Base-by-base conservation (phyloP, 1,284 basidiomycete species). In the Ganoderma sp. region DNA sequence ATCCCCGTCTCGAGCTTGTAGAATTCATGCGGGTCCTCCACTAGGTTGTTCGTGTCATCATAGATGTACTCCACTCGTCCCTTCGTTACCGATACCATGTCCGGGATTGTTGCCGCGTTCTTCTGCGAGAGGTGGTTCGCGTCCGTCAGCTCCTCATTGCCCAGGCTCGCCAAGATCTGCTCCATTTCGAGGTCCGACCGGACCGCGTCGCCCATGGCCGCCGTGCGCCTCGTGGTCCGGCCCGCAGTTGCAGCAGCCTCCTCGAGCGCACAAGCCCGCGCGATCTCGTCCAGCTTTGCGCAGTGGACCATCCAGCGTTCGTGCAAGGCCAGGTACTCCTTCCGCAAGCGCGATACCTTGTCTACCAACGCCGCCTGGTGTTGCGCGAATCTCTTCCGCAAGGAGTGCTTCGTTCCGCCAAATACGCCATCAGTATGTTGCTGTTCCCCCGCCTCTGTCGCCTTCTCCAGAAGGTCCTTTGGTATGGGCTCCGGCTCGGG, bases 161-260 rank as follows among this genome's bases (percentile, higher is more conserved):
- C 96, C 50, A 98, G 83, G 75, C 91, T 96, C 14, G 95, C 95
- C 66, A 99, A 91, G 76, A 99, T 97, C 81, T 97, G 96, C 76
- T 98, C 94, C 88, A 98, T 97, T 83, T 99, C 97, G 67, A 98
- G 87, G 79, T 99, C 97, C 22, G 96, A 96, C 1, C 95, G 90
- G 14, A 97, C 96, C 8, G 94, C 91, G 79, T 99, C 97, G 28
- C 95, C 95, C 70, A 95, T 84, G 0, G 90, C 89, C 52, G 89
- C 84, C 15, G 90, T 88, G 41, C 93, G 88, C 43, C 93, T 85
- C n/a, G 92, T 94, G 41, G 90, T 89, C 61, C 93, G 83, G 2
- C 87, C 85, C 60, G 89, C 85, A 42, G 84, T 80, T 3, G 83
- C 77, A 52, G 89, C 84, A 2, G 83, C 79, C 66, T 84, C 85